Conservation (phyloP, 306 rosid genomes). For the Citrullus colocynthis region DNA sequence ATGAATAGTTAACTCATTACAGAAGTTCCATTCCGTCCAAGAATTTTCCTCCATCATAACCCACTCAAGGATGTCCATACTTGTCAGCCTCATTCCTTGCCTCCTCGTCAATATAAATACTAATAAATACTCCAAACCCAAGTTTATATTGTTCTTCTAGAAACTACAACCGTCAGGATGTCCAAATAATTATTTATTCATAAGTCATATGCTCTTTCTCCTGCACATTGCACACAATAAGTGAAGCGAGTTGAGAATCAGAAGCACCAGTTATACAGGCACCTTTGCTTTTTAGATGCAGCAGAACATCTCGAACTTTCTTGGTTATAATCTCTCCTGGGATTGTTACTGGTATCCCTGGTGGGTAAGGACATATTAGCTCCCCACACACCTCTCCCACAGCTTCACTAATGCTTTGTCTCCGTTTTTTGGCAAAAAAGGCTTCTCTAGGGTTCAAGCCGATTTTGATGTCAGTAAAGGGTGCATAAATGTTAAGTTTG, state of each 20-base stretch:
- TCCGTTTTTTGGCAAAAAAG: slow-evolving; percentile 54
- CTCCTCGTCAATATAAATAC: background rate
- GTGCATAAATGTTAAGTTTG: slow-evolving; percentile 4
- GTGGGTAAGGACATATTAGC: slow-evolving; percentile 74
- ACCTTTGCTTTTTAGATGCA: slow-evolving; percentile 43
- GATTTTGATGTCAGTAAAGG: slow-evolving; percentile 33
- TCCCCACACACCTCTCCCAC: slow-evolving; percentile 63
- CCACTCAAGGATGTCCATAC: background rate
- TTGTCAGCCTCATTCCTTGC: background rate
- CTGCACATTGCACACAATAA: slow-evolving; percentile 38
- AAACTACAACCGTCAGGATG: background rate
- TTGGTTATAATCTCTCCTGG: slow-evolving; percentile 65
- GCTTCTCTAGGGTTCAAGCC: slow-evolving; percentile 73
- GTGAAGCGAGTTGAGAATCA: slow-evolving; percentile 53
- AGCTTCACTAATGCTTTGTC: slow-evolving; percentile 27
- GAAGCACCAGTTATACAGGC: slow-evolving; percentile 66
- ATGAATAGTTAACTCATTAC: background rate
- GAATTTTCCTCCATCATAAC: too few relatives aligned
- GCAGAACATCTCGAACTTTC: slow-evolving; percentile 38
- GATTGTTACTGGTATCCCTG: slow-evolving; percentile 62
- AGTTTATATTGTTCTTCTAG: background rate
- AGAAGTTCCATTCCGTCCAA: background rate
- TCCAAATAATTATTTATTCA: background rate
- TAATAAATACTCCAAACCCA: background rate
- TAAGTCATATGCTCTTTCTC: background rate